Evolutionary conservation across 2,329 filamentous ascomycete species (phyloP), one percentile per base, ranked within the genome.

Genomic region (Colletotrichum sp.): DNA sequence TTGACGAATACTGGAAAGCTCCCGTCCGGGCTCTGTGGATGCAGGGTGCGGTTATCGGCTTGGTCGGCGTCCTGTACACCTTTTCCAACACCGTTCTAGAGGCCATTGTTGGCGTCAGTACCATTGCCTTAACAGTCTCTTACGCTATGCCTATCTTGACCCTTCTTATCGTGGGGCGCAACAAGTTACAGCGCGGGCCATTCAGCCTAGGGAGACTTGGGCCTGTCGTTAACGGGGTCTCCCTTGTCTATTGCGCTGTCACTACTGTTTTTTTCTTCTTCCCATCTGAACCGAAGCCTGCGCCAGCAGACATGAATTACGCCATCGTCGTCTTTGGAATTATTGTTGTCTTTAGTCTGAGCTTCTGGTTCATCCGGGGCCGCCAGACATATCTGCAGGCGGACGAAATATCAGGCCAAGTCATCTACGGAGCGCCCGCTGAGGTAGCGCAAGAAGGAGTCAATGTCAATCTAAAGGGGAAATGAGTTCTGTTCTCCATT

Each of bases 221-320:
- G 32, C 77, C 84, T 0, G 66, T 83, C 18, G 76, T 85, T 68
- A 89, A 90, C 79, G 87, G 86, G 84, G 78, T 89, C 32, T 89
- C 88, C 4, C 82, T 90, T 30, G 77, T 89, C 12, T 91, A 90
- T 81, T 90, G 89, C 79, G 81, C 81, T 69, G 80, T 90, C 70
- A 90, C 89, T 2, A 89, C 88, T 0, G 84, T 91, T 34, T 90
- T 91, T 81, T 90, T 90, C 85, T 88, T 91, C 79, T 91, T 91
- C 78, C 89, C 89, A 0, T 81, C 81, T 1, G 75, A 73, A 0
- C 89, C 89, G 0, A 85, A 86, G 73, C 89, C 89, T 0, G 76
- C 84, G 0, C 80, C 83, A 0, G 81, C 82, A 21, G 88, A 91
- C 71, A 91, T 91, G 89, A 91, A 91, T 81, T 91, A 87, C 78